Conservation (phyloP, 306 rosid genomes). For the Luffa acutangula region DNA sequence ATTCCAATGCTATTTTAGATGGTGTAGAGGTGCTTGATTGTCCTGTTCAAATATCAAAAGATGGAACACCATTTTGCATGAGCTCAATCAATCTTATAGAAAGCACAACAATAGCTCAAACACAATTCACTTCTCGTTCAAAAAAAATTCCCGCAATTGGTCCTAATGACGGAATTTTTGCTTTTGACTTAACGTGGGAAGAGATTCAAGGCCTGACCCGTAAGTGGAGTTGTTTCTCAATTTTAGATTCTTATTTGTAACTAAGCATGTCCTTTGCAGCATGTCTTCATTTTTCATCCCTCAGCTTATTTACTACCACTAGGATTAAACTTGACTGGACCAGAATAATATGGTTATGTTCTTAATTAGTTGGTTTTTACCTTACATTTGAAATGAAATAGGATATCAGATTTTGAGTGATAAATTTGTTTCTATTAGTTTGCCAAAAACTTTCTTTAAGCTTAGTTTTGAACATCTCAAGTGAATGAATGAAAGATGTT, state of each 20-base stretch:
- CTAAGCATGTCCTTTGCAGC: neutral
- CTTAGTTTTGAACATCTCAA: neutral
- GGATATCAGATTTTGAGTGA: neutral
- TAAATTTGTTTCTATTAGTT: neutral
- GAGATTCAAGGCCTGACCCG: constrained; percentile 49
- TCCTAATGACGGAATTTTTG: constrained; percentile 47
- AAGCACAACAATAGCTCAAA: constrained; percentile 45
- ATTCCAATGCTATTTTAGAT: constrained; percentile 51
- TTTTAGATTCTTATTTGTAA: neutral
- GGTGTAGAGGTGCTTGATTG: constrained; percentile 78
- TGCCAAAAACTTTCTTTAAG: neutral
- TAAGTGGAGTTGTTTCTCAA: constrained; percentile 33
- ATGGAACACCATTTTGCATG: constrained; percentile 63
- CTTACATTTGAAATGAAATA: neutral
- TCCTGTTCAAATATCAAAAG: constrained; percentile 78
- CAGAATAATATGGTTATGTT: neutral
- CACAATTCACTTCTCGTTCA: constrained; percentile 24
- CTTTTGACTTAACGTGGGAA: constrained; percentile 59
- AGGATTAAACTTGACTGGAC: neutral
- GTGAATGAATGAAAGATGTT: neutral
- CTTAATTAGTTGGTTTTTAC: neutral
- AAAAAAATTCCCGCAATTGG: constrained; percentile 35
- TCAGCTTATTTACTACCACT: neutral
- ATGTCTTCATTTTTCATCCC: neutral
- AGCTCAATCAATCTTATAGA: constrained; percentile 65